These are phyloP conservation scores for Pichia sp. DNA, from an alignment of 1,139 yeast species.

Conservation along the genomic window DNA sequence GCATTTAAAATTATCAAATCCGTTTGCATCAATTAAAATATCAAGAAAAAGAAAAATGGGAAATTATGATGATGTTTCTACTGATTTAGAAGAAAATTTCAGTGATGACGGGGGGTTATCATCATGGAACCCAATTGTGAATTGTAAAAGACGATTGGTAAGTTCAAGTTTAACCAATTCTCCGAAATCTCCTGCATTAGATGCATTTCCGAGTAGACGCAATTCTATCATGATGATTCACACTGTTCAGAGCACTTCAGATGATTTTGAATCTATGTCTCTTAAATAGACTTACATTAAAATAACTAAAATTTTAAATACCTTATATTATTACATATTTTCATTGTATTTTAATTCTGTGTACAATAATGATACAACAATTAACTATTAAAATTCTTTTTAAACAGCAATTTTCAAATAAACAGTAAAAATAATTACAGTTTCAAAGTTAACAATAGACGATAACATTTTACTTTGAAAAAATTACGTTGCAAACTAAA, in stretches of 20 bases:
- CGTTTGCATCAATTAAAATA: slow-evolving; percentile 2
- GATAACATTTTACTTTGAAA: no score
- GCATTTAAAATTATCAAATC: background rate
- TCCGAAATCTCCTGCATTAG: slow-evolving; percentile 20
- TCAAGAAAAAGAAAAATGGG: slow-evolving; percentile 11
- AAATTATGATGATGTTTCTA: slow-evolving; percentile 8
- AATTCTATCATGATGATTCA: slow-evolving; percentile 18
- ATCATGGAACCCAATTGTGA: slow-evolving; percentile 9
- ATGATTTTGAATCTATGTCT: slow-evolving; percentile 22
- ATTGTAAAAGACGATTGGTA: slow-evolving; percentile 21
- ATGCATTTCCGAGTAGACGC: slow-evolving; percentile 17
- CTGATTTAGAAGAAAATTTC: slow-evolving; percentile 15
- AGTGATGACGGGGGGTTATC: slow-evolving; percentile 12
- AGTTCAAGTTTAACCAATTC: slow-evolving; percentile 17
- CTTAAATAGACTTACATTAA: slow-evolving; percentile 5
- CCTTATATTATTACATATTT: no score
- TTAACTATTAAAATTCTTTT: no score
- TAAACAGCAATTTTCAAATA: no score
- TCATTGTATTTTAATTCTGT: no score
- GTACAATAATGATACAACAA: no score
- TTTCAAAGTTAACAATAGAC: no score
- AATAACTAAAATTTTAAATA: no score
- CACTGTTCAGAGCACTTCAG: slow-evolving; percentile 18
- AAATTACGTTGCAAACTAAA: no score
- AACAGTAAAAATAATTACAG: no score